Percentiles rank a stretch among this genome's conserved stretches.
phyloP scores from a whole-genome alignment of 352 stramenopile species.

The Halophytophthora polymorphica region DNA sequence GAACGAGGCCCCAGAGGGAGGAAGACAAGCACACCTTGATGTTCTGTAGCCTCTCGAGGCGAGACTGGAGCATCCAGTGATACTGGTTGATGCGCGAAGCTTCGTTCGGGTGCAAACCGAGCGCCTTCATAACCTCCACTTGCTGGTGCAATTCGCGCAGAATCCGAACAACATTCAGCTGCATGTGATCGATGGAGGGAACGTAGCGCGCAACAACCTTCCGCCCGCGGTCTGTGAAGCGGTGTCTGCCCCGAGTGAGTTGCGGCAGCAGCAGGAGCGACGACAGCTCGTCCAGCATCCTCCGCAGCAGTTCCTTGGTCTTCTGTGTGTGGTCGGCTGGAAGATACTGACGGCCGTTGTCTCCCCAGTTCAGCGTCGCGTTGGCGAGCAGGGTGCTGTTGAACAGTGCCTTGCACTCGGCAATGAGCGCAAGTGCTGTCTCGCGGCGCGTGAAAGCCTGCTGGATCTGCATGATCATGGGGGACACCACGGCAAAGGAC shows the following conservation, averaged over 20 bases:
- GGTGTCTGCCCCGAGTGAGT: constrained; percentile 65
- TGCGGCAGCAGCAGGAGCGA: constrained; percentile 64
- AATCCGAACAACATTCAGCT: constrained; percentile 53
- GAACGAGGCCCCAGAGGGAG: too few relatives aligned
- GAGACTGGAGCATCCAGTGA: constrained; percentile 81
- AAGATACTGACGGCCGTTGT: constrained; percentile 56
- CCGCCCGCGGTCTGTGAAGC: constrained; percentile 51
- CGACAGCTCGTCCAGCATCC: constrained; percentile 41
- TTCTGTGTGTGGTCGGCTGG: constrained; percentile 42
- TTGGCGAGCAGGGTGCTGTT: constrained; percentile 75
- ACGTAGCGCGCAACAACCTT: constrained; percentile 44
- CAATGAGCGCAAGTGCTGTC: constrained; percentile 61
- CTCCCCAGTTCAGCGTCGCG: constrained; percentile 79
- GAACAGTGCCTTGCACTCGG: constrained; percentile 70
- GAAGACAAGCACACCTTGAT: constrained; percentile 45
- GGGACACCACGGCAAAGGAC: constrained; percentile 76
- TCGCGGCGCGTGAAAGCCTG: constrained; percentile 78
- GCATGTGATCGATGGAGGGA: constrained; percentile 36
- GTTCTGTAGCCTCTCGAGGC: constrained; percentile 81
- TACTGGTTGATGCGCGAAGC: constrained; percentile 88
- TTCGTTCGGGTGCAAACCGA: constrained; percentile 75
- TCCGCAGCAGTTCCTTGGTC: constrained; percentile 57
- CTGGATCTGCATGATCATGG: constrained; percentile 88
- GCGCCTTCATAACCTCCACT: constrained; percentile 75
- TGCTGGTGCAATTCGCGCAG: constrained; percentile 66